These are phyloP conservation scores for Porphyrellus cyaneotinctus DNA, from an alignment of 768 basidiomycete species.

Conservation along the genomic window DNA sequence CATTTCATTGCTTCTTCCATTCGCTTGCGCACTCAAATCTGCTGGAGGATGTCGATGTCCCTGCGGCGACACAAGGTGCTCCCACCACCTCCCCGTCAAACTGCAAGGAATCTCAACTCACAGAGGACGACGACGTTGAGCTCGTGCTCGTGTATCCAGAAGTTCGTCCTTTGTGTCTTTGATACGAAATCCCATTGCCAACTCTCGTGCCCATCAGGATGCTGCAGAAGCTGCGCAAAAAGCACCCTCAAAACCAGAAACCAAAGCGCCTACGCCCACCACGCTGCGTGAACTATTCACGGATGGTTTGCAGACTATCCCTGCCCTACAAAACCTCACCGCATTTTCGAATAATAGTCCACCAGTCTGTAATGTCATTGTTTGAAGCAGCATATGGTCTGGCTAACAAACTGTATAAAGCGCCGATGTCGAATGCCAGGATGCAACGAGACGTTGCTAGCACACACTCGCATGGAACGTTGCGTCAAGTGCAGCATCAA, in stretches of 20 bases:
- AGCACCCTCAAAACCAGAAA: neutral
- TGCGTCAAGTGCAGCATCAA: constrained; percentile 18
- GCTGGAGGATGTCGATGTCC: constrained; percentile 3
- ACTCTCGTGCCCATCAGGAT: constrained; percentile 9
- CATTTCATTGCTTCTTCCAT: neutral
- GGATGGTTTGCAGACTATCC: neutral
- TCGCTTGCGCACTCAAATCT: neutral
- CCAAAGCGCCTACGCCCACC: neutral
- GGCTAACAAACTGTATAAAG: constrained; percentile 5
- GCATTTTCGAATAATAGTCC: neutral
- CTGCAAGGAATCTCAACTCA: too few species aligned
- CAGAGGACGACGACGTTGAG: constrained; percentile 5
- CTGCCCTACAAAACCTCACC: neutral
- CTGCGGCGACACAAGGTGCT: neutral
- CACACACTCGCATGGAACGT: constrained; percentile 7
- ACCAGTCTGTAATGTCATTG: constrained; percentile 3
- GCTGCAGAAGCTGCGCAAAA: neutral
- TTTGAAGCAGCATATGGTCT: neutral
- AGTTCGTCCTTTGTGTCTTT: neutral
- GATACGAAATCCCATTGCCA: neutral
- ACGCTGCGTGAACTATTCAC: constrained; percentile 3
- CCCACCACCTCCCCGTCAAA: neutral
- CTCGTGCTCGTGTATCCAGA: constrained; percentile 18
- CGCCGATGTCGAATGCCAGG: constrained; percentile 12
- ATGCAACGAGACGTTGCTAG: constrained; percentile 14